Evolutionary conservation across 192 early-diverging fungal genomes (phyloP).

Genomic region (Haplosporangium gracile): DNA sequence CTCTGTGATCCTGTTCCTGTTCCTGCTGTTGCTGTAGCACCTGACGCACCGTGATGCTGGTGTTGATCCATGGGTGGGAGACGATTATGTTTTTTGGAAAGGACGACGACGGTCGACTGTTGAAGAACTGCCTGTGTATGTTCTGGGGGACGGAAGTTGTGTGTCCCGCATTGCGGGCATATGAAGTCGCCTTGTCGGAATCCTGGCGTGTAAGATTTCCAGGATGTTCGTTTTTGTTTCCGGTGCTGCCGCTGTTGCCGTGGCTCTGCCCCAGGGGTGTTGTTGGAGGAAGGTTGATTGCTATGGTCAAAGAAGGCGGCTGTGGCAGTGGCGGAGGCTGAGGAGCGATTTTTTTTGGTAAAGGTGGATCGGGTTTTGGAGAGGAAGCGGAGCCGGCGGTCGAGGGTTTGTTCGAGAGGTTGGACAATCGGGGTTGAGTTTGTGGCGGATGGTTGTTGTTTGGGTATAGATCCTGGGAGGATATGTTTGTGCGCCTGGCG

Average conservation of each 20-base stretch:
- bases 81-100: neutral
- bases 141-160: conserved; percentile 44
- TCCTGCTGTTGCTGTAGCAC: neutral
- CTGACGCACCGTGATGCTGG: neutral
- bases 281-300: neutral
- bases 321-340: neutral
- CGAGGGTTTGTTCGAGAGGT: neutral
- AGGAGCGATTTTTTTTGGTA: neutral
- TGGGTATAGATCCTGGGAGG: neutral
- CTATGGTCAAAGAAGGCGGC: neutral
- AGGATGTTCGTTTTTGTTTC: neutral
- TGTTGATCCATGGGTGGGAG: neutral
- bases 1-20: too few relatives aligned
- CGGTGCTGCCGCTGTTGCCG: neutral
- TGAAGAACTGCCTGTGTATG: neutral
- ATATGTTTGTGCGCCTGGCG: neutral
- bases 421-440: neutral
- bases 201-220: conserved; percentile 23
- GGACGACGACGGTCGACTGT: neutral
- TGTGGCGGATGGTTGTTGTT: neutral
- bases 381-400: neutral
- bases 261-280: neutral
- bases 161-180: conserved; percentile 48
- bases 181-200: conserved; percentile 46
- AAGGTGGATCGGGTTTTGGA: neutral